Evolutionary conservation across 345 rosid genomes (phyloP), one percentile per base, ranked within the genome.

Genomic region (Populus davidiana): DNA sequence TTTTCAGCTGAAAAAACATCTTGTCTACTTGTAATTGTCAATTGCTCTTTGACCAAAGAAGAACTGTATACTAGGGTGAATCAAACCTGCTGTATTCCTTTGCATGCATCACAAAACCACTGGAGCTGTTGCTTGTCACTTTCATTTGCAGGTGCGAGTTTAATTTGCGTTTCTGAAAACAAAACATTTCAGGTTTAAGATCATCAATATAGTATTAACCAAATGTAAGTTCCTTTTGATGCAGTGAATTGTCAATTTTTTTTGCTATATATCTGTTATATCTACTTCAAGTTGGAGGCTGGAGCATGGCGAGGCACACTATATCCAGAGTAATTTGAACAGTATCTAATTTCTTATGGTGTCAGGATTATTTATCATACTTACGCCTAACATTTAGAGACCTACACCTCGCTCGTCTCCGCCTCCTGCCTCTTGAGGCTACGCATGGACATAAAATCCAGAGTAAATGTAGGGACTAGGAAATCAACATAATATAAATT

Each of bases 51-150:
- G 75, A 59, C 29, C 64, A 59, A 59, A 18, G 47, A 73, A 35
- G 1, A 73, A 71, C 67, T 33, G 10, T 35, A 47, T 7, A 76
- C 31, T 70, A 69, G 71, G 41, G 35, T 70, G 18, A 68, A 18
- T n/a, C 17, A 50, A 89, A 93, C 99, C 97, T 85, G 96, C 31
- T 97, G 88, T 76, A 92, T 92, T 83, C 99, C 98, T 86, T 92
- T 93, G 91, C 99, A 96, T 41, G 97, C 94, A 86, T 96, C 88
- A 78, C 92, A 94, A 81, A 96, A 96, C 89, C 86, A 85, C 83
- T 89, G 87, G 56, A 96, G 90, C 81, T 94, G 97, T 81, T 88
- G 90, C 64, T 75, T 85, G 80, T 92, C 97, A 70, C 90, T 86
- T 86, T 90, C 99, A 69, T 77, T 87, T 61, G 86, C 90, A 31